Evolutionary conservation across 257 asterid species (phyloP).

Genomic region (Gardenia jasminoides): DNA sequence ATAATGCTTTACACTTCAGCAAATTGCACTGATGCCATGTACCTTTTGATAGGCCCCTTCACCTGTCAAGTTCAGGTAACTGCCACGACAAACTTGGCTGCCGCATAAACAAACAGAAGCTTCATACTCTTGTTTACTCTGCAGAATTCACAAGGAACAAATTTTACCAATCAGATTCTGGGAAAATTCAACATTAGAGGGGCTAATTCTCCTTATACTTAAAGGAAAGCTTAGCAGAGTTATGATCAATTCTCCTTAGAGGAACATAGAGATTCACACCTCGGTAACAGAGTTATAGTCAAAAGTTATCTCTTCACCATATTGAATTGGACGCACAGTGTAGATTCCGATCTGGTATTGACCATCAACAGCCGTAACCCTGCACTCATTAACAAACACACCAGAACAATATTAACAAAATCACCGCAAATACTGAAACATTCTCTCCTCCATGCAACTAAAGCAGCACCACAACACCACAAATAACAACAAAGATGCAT

Average conservation of each 20-base stretch:
- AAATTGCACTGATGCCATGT: slow-evolving; percentile 22
- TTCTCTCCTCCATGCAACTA: not conserved
- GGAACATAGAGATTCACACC: slow-evolving; percentile 47
- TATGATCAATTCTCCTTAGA: not conserved
- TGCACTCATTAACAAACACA: slow-evolving; percentile 32
- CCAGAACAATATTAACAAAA: slow-evolving; percentile 7
- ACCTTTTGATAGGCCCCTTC: slow-evolving; percentile 98
- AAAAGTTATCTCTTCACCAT: slow-evolving; percentile 95
- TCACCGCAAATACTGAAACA: not conserved
- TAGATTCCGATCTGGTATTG: slow-evolving; percentile 98
- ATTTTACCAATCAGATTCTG: slow-evolving; percentile 17
- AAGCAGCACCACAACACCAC: not conserved
- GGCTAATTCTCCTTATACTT: slow-evolving; percentile 6
- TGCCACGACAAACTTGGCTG: slow-evolving; percentile 98
- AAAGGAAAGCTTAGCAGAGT: slow-evolving; percentile 9
- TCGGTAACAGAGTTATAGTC: slow-evolving; percentile 98
- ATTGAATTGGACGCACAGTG: slow-evolving; percentile 84
- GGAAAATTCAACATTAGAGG: slow-evolving; percentile 17
- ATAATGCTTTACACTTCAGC: slow-evolving; percentile 1
- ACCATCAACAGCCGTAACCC: slow-evolving; percentile 99
- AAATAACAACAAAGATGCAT: not conserved
- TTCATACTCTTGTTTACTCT: slow-evolving; percentile 99
- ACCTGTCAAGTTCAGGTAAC: slow-evolving; percentile 89
- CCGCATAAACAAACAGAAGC: slow-evolving; percentile 99
- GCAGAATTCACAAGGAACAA: slow-evolving; percentile 22